A percentile compares a stretch with the other conserved stretches of the same genome.
Evolutionary conservation across 164 flowering plant species (phyloP).

Genomic region (Umbellularia californica): DNA sequence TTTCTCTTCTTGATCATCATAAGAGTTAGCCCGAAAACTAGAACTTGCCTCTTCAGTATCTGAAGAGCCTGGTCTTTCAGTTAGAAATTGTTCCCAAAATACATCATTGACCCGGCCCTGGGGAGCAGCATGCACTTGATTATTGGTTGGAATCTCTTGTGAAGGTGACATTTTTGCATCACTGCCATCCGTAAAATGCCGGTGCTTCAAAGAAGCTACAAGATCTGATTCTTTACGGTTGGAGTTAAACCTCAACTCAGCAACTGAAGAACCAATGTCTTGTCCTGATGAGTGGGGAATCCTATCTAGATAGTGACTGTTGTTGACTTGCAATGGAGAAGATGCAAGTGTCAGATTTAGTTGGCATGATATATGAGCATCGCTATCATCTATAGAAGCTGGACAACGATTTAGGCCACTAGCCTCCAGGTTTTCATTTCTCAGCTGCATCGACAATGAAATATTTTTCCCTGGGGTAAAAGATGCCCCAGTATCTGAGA

Average conservation of each 20-base stretch:
- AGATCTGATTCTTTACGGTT: constrained; percentile 32
- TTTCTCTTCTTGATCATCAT: constrained; percentile 58
- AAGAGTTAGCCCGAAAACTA: constrained; percentile 29
- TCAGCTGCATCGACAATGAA: constrained; percentile 25
- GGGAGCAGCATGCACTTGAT: constrained; percentile 34
- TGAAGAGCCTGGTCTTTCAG: constrained; percentile 87
- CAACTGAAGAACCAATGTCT: constrained; percentile 25
- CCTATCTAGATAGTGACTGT: constrained; percentile 20
- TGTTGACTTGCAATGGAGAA: constrained; percentile 43
- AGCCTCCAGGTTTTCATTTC: constrained; percentile 27
- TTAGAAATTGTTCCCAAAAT: constrained; percentile 93
- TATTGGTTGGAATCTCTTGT: constrained; percentile 29
- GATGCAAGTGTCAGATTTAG: constrained; percentile 80
- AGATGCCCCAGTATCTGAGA: constrained; percentile 72
- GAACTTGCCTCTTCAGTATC: constrained; percentile 90
- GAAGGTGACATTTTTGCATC: constrained; percentile 28
- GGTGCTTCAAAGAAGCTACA: constrained; percentile 17
- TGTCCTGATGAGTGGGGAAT: constrained; percentile 18
- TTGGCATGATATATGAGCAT: constrained; percentile 61
- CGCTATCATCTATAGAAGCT: constrained; percentile 48
- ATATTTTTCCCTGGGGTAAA: constrained; percentile 41
- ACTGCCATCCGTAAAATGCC: constrained; percentile 17
- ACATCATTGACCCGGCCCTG: constrained; percentile 72
- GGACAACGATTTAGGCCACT: constrained; percentile 29
- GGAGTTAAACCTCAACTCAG: constrained; percentile 27